Evolutionary conservation across 805 yeast genomes (phyloP), one percentile per base, ranked within the genome.

Genomic region (Nakazawaea pomicola): DNA sequence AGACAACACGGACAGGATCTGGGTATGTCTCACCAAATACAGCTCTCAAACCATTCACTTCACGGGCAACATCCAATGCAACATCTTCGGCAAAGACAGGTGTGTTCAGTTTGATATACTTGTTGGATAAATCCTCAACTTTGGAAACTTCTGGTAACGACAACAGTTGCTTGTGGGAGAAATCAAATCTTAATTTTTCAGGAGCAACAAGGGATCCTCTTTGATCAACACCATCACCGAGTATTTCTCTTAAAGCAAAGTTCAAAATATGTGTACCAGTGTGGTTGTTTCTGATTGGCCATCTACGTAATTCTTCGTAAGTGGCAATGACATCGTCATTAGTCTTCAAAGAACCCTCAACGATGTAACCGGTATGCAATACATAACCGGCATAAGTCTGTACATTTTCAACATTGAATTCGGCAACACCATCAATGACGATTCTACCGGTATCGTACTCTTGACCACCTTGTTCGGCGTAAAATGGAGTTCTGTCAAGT

Each of bases 401-500:
- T 38, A 89, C 97, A 57, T 93, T 89, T 49, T 80, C 83, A 45
- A 93, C 98, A 45, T 78, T 80, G 65, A 93, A 91, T 62, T 91
- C 96, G 42, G 90, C 72, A 51, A 66, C 66, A 34, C 95, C 96
- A 58, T 90, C 97, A 55, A 88, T 79, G 38, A 88, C 90, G 49
- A 93, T 73, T 62, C 78, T 83, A 65, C 99, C 99, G 32, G 95
- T 84, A 61, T 93, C 99, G 57, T 74, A 83, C 64, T 89, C 97
- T 72, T 93, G 99, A 58, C 99, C 99, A 78, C 99, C 99, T 66
- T 87, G 95, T 69, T 93, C 99, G 38, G 99, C 98, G 58, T 93
- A 93, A 66, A 93, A 88, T 61, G 95, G 93, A 19, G 98, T 87
- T 62, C 78, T 83, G 60, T 93, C 95, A 45, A 93, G 71, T 37